Evolutionary conservation across 1,139 yeast species (phyloP), one percentile per base, ranked within the genome.

Genomic region (Blastobotrys niveus): DNA sequence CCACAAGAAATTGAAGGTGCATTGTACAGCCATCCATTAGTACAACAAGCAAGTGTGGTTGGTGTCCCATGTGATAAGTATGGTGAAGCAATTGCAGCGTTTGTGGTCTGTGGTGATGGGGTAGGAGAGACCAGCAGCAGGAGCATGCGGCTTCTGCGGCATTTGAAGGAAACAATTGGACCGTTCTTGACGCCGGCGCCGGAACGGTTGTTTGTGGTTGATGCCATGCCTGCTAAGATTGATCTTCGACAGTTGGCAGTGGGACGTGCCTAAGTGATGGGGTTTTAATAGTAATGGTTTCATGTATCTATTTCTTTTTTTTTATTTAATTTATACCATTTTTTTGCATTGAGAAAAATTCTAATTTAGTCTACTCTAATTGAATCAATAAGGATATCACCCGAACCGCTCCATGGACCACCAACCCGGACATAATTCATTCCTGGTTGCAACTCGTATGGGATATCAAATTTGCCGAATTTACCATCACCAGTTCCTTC

Each of bases 171-270:
- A n/a, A 48, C 49, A n/a, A 48, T 62, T 27, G 65, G 65, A 18
- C 64, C 60, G 37, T 62, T 54, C 49, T 56, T 60, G 59, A 54
- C 51, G 5, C 66, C 66, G 17, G 59, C 58, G 48, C 53, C n/a
- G n/a, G n/a, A n/a, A n/a, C n/a, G n/a, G n/a, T n/a, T 55, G 42
- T 55, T 52, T 33, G 61, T 59, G n/a, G 53, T 50, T 3, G 65
- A 59, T 42, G 66, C 66, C 8, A 61, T 59, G 51, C 62, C 66
- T 3, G 64, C 64, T 8, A 62, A 62, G 49, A 64, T 62, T 8
- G 66, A 61, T 26, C 48, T 62, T 33, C 51, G 55, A 37, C 48
- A 52, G 18, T 43, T 45, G 18, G 60, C 59, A 2, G 10, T 12
- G 3, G n/a, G n/a, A n/a, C n/a, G n/a, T n/a, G n/a, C 6, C 34